Percentiles rank a stretch among this genome's conserved stretches.
Conservation (phyloP, 225 moss, liverwort and hornwort genomes). For the Marchantia paleacea region DNA sequence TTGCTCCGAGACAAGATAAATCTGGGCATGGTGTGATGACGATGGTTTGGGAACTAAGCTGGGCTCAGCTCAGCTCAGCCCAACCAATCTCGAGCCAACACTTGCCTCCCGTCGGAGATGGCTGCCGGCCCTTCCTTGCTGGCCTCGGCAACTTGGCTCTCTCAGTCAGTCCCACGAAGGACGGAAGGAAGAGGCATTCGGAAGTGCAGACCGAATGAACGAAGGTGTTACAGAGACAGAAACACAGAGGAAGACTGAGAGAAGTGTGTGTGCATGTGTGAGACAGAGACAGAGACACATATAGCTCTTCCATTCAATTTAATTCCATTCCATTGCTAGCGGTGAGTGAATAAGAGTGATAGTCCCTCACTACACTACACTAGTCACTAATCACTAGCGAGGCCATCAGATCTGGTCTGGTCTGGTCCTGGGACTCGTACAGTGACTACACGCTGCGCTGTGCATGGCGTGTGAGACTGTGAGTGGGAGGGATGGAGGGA, state of each 20-base stretch:
- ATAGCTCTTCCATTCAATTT: not conserved
- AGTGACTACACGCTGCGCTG: constrained; percentile 10
- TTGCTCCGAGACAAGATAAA: constrained; percentile 11
- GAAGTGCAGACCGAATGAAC: too few relatives aligned
- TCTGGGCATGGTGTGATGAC: constrained; percentile 16
- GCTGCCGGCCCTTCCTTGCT: too few relatives aligned
- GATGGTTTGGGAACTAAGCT: not conserved
- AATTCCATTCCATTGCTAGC: not conserved
- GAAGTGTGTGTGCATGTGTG: not conserved
- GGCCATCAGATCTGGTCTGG: not conserved
- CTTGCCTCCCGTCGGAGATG: too few relatives aligned
- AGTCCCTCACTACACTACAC: too few relatives aligned
- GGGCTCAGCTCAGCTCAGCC: too few relatives aligned
- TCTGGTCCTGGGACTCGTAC: not conserved
- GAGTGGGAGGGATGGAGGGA: not conserved
- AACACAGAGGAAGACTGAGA: not conserved
- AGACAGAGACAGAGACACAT: too few relatives aligned
- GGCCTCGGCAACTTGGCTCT: too few relatives aligned
- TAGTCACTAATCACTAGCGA: not conserved
- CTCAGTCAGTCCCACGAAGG: too few relatives aligned
- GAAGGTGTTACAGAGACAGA: too few relatives aligned
- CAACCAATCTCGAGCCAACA: too few relatives aligned
- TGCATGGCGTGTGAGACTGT: not conserved
- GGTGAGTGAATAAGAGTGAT: not conserved
- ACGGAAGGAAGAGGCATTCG: too few relatives aligned